Evolutionary conservation across 331 rosid species (phyloP).

Genomic region (Quercus lobata): DNA sequence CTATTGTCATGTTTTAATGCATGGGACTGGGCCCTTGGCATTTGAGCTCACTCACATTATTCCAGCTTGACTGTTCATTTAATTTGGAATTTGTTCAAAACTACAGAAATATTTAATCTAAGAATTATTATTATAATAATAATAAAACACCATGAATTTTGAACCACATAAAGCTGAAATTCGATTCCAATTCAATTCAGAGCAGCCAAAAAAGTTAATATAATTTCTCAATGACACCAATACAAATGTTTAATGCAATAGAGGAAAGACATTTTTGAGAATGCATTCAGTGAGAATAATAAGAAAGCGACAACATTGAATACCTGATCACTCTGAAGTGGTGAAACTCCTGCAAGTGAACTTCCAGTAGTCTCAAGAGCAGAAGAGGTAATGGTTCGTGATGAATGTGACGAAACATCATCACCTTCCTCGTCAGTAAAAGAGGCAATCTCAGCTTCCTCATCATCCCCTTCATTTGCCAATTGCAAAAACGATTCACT

Average conservation of each 20-base stretch:
- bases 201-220: slow-evolving; percentile 6
- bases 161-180: background rate
- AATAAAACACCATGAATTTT: background rate
- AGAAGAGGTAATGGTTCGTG: slow-evolving; percentile 33
- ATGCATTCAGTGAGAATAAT: slow-evolving; percentile 11
- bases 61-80: background rate
- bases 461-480: slow-evolving; percentile 34
- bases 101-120: background rate
- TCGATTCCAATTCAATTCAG: background rate
- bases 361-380: slow-evolving; percentile 36
- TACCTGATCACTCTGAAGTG: slow-evolving; percentile 37
- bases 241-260: slow-evolving; percentile 5
- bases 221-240: background rate
- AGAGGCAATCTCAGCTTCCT: slow-evolving; percentile 53
- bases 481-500: slow-evolving; percentile 48
- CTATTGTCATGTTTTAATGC: background rate
- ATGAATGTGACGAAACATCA: slow-evolving; percentile 36
- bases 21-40: background rate
- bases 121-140: background rate
- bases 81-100: background rate
- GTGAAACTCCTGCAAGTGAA: slow-evolving; percentile 17
- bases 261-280: slow-evolving; percentile 4
- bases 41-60: background rate
- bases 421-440: slow-evolving; percentile 49
- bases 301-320: slow-evolving; percentile 11